phyloP scores from a whole-genome alignment of 1,139 yeast species.

The Barnettozyma hawaiiensis region DNA sequence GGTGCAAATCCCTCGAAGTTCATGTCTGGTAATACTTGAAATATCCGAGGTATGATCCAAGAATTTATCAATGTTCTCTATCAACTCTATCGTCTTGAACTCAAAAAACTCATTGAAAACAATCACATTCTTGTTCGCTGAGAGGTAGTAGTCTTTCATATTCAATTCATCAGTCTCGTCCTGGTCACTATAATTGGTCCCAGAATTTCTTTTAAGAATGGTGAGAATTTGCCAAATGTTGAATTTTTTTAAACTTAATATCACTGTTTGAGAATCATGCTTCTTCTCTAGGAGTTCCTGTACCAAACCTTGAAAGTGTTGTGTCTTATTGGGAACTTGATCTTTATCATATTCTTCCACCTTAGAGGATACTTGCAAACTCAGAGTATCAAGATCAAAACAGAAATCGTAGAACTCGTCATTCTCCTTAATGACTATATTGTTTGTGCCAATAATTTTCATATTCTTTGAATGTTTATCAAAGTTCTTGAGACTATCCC shows the following conservation, averaged over 20 bases:
- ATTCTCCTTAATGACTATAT: conserved; percentile 20
- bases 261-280: conserved; percentile 18
- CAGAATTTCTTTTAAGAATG: conserved; percentile 14
- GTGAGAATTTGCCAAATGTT: conserved; percentile 20
- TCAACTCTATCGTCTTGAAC: conserved; percentile 20
- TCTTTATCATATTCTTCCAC: conserved; percentile 6
- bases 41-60: neutral
- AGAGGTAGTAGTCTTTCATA: conserved; percentile 21
- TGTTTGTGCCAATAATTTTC: conserved; percentile 25
- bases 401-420: conserved; percentile 20
- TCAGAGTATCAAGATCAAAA: conserved; percentile 17
- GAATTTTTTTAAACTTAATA: conserved; percentile 17
- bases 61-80: conserved; percentile 15
- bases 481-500: conserved; percentile 18
- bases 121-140: conserved; percentile 19
- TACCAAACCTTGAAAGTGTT: conserved; percentile 17
- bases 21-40: neutral
- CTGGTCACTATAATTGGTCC: conserved; percentile 10
- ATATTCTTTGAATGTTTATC: conserved; percentile 15
- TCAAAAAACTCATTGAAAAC: conserved; percentile 25
- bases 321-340: conserved; percentile 13
- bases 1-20: conserved; percentile 1
- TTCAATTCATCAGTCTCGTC: conserved; percentile 21
- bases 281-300: conserved; percentile 8
- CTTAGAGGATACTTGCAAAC: conserved; percentile 5